Evolutionary conservation across 176 grass and related monocot genomes (phyloP), one percentile per base, ranked within the genome.

Genomic region (Poa annua): DNA sequence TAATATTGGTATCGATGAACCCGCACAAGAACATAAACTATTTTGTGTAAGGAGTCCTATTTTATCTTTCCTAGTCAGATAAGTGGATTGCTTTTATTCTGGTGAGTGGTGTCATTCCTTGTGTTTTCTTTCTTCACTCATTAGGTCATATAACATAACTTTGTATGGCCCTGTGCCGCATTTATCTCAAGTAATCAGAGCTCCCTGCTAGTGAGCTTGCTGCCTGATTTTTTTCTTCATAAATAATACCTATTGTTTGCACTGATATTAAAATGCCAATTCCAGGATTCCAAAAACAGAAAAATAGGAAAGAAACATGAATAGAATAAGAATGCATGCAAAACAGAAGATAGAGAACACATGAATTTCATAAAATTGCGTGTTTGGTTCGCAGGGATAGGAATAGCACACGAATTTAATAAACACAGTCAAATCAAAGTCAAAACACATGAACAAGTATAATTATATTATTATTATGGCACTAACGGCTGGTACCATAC

Each of bases 231-330:
- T 34, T 52, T 17, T n/a, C n/a, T 14, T 8, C 44, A 61, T 60
- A 48, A 85, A 55, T 60, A 48, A 36, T 65, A 75, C 32, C 7
- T 52, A 22, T 51, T 84, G 29, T 80, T 85, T 36, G 81, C 62
- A 57, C 52, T 68, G 38, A 38, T 75, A 85, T 21, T 22, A 50
- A 48, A 56, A 56, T 9, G 49, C 42, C 67, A 72, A 29, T 17
- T 63, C 12, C 60, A 63, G 25, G 60, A 63, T 26, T 26, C 25
- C 12, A 63, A 63, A 63, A 29, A 12, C 25, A 14, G 32, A 32
- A 26, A 24, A 29, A 63, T 63, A 63, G 25, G 25, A 32, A 63
- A 63, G 14, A 63, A 15, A 15, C 12, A 32, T 13, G 25, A 63
- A 32, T 63, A 63, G 13, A 32, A 32, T 63, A 32, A 24, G 12